These are phyloP conservation scores for Petunia hybrid DNA, from an alignment of 305 asterid genomes.

Conservation along the genomic window DNA sequence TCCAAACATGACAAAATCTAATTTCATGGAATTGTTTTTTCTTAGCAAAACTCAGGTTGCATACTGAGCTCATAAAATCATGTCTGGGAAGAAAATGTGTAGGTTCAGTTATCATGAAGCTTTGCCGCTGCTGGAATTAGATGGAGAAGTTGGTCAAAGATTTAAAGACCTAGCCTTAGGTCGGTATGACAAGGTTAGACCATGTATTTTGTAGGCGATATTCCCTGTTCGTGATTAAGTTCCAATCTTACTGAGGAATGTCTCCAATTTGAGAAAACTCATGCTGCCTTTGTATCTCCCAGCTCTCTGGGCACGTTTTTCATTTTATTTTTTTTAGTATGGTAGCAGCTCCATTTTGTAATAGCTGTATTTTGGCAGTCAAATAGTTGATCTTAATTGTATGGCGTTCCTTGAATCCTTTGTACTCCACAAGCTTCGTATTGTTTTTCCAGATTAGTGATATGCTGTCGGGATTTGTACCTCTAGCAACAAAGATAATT, in stretches of 20 bases:
- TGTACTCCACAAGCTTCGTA: background rate
- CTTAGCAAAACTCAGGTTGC: background rate
- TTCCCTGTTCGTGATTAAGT: slow-evolving; percentile 3
- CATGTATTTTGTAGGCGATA: background rate
- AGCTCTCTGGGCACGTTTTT: background rate
- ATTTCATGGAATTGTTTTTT: background rate
- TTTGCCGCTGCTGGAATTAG: slow-evolving; percentile 9
- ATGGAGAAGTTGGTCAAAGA: slow-evolving; percentile 8
- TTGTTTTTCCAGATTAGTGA: background rate
- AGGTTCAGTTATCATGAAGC: slow-evolving; percentile 5
- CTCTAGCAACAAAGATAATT: background rate
- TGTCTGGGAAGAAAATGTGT: slow-evolving; percentile 20
- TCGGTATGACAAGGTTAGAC: background rate
- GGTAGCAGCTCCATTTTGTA: background rate
- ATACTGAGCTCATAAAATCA: background rate
- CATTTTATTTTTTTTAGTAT: background rate
- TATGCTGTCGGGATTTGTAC: slow-evolving; percentile 1
- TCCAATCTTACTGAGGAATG: background rate
- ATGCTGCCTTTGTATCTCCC: background rate
- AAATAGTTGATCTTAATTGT: background rate
- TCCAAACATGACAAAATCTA: background rate
- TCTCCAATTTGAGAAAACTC: slow-evolving; percentile 5
- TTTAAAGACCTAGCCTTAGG: slow-evolving; percentile 11
- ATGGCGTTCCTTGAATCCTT: background rate
- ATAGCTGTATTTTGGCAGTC: background rate